These are phyloP conservation scores for Caryopteris hybrid DNA, from an alignment of 305 asterid species.

Conservation along the genomic window DNA sequence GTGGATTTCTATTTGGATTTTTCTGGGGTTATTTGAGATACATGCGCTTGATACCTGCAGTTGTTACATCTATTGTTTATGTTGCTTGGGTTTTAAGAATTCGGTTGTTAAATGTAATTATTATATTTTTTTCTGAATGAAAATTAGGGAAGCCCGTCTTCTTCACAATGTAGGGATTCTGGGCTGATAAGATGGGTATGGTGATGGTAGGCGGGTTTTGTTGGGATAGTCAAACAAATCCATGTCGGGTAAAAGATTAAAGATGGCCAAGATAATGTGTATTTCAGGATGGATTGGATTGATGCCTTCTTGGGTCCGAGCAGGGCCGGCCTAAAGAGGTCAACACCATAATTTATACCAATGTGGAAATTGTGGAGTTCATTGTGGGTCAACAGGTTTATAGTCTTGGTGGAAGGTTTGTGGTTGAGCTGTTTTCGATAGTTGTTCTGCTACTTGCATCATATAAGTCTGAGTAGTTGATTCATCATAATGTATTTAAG, in stretches of 20 bases:
- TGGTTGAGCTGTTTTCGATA: slow-evolving; percentile 7
- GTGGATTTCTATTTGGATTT: background rate
- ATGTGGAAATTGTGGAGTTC: no score
- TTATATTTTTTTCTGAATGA: background rate
- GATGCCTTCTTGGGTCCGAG: no score
- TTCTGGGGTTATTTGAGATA: background rate
- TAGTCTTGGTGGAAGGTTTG: background rate
- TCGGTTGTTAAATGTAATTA: slow-evolving; percentile 7
- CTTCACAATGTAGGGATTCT: background rate
- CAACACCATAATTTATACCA: no score
- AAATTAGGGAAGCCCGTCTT: background rate
- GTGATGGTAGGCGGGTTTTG: background rate
- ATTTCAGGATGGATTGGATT: no score
- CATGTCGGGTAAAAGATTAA: no score
- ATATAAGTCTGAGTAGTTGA: background rate
- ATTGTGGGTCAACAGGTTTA: no score
- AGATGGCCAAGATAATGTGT: no score
- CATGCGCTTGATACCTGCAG: background rate
- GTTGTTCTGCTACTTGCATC: background rate
- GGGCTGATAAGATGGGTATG: background rate
- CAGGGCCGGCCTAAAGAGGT: no score
- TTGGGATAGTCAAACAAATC: no score
- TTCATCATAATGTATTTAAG: background rate
- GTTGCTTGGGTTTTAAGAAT: background rate
- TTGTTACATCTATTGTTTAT: background rate